Percentiles rank a stretch among this genome's conserved stretches.
phyloP scores from a whole-genome alignment of 2,329 filamentous ascomycete species.

The Chaetothyriales sp. region DNA sequence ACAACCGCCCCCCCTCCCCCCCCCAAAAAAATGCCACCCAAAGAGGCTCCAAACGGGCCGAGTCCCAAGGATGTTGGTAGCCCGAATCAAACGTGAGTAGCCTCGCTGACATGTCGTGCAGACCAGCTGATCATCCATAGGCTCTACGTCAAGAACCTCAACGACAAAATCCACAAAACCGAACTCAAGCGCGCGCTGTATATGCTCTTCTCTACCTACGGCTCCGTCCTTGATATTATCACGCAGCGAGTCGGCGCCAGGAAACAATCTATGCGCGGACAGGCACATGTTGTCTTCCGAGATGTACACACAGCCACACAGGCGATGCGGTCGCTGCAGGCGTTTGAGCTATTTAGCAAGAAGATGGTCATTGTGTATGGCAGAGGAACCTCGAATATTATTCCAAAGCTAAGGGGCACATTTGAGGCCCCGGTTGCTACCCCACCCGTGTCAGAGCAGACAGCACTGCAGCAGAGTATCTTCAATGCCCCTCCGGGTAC shows the following conservation, averaged over 20 bases:
- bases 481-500: slow-evolving; percentile 49
- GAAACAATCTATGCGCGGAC: slow-evolving; percentile 84
- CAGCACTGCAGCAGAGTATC: slow-evolving; percentile 65
- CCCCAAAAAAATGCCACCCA: slow-evolving; percentile 5
- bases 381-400: slow-evolving; percentile 73
- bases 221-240: slow-evolving; percentile 80
- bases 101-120: slow-evolving; percentile 5
- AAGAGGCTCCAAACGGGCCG: slow-evolving; percentile 8
- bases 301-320: slow-evolving; percentile 87
- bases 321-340: slow-evolving; percentile 79
- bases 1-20: no score
- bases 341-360: slow-evolving; percentile 70
- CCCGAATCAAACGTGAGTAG: slow-evolving; percentile 62
- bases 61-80: slow-evolving; percentile 34
- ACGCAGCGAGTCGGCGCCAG: slow-evolving; percentile 47
- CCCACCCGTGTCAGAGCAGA: slow-evolving; percentile 45
- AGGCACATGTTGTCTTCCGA: slow-evolving; percentile 83
- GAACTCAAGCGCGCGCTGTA: slow-evolving; percentile 81
- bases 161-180: slow-evolving; percentile 76
- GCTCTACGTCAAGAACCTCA: slow-evolving; percentile 80
- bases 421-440: slow-evolving; percentile 53
- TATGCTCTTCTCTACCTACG: slow-evolving; percentile 86
- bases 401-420: slow-evolving; percentile 84
- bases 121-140: slow-evolving; percentile 34
- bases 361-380: slow-evolving; percentile 83